Conservation (phyloP, 352 stramenopile species). For the Pythium scleroteichum region DNA sequence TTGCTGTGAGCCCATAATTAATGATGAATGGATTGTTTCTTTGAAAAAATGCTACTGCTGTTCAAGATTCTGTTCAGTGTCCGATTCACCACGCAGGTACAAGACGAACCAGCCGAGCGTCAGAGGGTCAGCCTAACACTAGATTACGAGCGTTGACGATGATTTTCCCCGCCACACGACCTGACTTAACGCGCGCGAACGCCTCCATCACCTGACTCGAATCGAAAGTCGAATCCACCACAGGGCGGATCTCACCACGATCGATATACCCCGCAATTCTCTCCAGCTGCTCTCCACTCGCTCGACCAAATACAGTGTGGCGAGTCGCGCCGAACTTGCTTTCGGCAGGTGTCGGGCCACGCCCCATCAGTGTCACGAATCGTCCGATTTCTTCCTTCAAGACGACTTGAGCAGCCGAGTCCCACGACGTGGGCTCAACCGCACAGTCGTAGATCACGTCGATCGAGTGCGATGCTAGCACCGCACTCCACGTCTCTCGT, state of each 20-base stretch:
- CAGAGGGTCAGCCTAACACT: not conserved
- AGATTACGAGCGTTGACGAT: not conserved
- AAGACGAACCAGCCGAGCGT: not conserved
- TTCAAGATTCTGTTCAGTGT: too few species aligned
- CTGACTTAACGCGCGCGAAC: conserved; percentile 39
- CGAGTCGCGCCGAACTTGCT: conserved; percentile 47
- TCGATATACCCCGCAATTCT: conserved; percentile 41
- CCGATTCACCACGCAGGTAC: too few species aligned
- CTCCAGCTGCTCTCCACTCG: conserved; percentile 31
- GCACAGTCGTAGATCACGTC: conserved; percentile 24
- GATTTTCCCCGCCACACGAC: conserved; percentile 34
- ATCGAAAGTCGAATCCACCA: conserved; percentile 37
- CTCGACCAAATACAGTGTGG: conserved; percentile 12
- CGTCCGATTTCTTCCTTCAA: conserved; percentile 36
- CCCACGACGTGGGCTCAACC: conserved; percentile 34
- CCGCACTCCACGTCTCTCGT: conserved; percentile 33
- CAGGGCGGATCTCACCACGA: conserved; percentile 29
- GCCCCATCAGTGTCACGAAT: conserved; percentile 36
- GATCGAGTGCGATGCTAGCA: conserved; percentile 22
- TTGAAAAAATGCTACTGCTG: too few species aligned
- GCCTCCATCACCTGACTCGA: conserved; percentile 45
- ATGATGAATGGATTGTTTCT: too few species aligned
- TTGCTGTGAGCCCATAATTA: too few species aligned
- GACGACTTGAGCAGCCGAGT: conserved; percentile 35
- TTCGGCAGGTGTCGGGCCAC: conserved; percentile 36